Percentiles rank a stretch among this genome's conserved stretches.
Conservation (phyloP, 176 grass and related monocot genomes). For the Oropetium thomaeum region DNA sequence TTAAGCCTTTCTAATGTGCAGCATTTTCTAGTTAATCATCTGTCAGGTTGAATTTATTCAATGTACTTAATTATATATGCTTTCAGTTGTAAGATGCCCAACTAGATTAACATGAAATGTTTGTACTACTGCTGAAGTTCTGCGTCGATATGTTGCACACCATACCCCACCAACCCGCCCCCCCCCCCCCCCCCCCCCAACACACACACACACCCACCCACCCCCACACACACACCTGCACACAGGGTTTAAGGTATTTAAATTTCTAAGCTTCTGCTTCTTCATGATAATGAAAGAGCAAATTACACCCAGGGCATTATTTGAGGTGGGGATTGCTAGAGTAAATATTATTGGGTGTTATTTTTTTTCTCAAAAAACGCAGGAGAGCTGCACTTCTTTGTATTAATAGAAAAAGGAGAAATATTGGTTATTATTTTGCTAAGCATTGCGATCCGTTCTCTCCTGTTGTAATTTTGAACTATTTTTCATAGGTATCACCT, state of each 20-base stretch:
- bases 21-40: background rate
- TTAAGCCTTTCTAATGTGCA: constrained; percentile 6
- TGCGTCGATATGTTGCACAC: background rate
- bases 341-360: background rate
- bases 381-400: too few relatives aligned
- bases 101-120: background rate
- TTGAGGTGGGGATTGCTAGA: background rate
- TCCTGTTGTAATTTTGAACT: background rate
- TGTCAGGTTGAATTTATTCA: constrained; percentile 1
- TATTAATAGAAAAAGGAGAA: too few relatives aligned
- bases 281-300: background rate
- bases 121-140: background rate
- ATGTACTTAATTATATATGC: constrained; percentile 12
- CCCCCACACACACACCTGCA: too few relatives aligned
- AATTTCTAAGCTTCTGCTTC: constrained; percentile 7
- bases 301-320: background rate
- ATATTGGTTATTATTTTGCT: too few relatives aligned
- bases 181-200: too few relatives aligned
- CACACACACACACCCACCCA: too few relatives aligned
- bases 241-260: background rate
- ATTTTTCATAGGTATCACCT: background rate
- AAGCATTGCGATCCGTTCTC: background rate
- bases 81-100: constrained; percentile 3
- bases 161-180: too few relatives aligned
- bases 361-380: too few relatives aligned